These are phyloP conservation scores for Lichtheimia ramosa DNA, from an alignment of 371 early-diverging fungal species.

Conservation along the genomic window DNA sequence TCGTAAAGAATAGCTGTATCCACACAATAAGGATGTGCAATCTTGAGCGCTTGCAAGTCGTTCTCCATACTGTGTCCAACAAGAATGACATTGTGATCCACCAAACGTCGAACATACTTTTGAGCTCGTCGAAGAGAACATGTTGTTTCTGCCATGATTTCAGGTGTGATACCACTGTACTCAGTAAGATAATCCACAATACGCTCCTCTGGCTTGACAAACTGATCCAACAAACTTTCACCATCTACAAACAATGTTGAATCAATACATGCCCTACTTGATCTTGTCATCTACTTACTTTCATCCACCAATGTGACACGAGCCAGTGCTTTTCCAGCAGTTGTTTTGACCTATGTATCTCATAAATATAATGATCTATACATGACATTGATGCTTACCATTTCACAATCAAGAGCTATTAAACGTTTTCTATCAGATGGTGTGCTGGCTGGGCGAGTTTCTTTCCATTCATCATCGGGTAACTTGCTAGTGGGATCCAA, in stretches of 20 bases:
- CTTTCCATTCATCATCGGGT: constrained; percentile 53
- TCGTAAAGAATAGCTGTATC: constrained; percentile 75
- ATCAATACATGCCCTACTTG: neutral
- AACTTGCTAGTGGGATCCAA: constrained; percentile 32
- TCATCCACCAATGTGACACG: constrained; percentile 69
- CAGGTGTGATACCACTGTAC: constrained; percentile 71
- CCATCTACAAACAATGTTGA: constrained; percentile 26
- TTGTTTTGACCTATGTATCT: constrained; percentile 54
- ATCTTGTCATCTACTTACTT: constrained; percentile 21
- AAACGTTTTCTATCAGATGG: constrained; percentile 31
- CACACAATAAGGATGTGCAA: constrained; percentile 66
- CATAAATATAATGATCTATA: neutral
- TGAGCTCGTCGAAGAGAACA: constrained; percentile 63
- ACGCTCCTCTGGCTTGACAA: constrained; percentile 66
- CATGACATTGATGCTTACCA: constrained; percentile 43
- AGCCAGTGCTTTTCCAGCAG: constrained; percentile 66
- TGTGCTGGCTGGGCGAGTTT: constrained; percentile 35
- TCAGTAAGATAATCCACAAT: constrained; percentile 74
- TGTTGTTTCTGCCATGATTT: constrained; percentile 50
- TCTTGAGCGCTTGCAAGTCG: constrained; percentile 38
- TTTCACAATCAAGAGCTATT: constrained; percentile 84
- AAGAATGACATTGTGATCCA: constrained; percentile 61
- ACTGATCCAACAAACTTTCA: constrained; percentile 63
- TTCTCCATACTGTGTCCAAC: constrained; percentile 48
- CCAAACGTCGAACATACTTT: constrained; percentile 48